Base-by-base conservation (phyloP, 768 basidiomycete species). In the Tulasnella sp. region DNA sequence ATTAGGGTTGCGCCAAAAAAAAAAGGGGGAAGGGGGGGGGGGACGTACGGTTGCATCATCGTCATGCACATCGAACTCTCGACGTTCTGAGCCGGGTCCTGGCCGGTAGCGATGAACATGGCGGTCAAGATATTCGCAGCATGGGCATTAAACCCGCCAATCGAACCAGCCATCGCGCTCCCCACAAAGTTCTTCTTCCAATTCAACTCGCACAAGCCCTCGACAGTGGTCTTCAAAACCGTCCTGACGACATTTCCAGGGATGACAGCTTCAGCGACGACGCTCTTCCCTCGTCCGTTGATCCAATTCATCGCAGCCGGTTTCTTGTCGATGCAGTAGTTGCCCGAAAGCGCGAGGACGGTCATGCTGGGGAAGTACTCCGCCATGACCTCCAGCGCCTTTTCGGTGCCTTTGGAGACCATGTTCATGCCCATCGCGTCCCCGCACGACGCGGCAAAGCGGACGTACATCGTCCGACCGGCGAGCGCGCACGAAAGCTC, bases 391-490 rank as follows among this genome's bases (percentile, higher is more conserved):
- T 92, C 94, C 17, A 99, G 87, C 31, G 96, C 96, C 83, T 92
- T 93, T 85, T 99, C 97, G 8, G 95, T 96, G 4, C 96, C 97
- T 84, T 99, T 99, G 17, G 92, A 93, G 81, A 99, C 97, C 97
- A 99, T 99, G 86, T 99, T 99, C 97, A 99, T 99, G 22, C 97
- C 97, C 97, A 99, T 99, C 64, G 97, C 97, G 81, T 99, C 97
- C 37, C 96, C 97, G 0, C 97, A 99, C 75, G 89, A 90, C 19
- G 96, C 97, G 76, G 93, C 92, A 81, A 99, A 98, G 67, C 97
- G 89, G 34, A 98, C 90, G 81, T 91, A 99, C 54, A 99, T 85
- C 49, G 95, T 97, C 49, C 97, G 89, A 4, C 97, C 97, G 6
- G 97, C 97, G 82, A 98, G 85, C 7, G 92, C 93, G 68, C 91